Evolutionary conservation across 2,329 filamentous ascomycete genomes (phyloP).

Genomic region (Aspergillus felis): DNA sequence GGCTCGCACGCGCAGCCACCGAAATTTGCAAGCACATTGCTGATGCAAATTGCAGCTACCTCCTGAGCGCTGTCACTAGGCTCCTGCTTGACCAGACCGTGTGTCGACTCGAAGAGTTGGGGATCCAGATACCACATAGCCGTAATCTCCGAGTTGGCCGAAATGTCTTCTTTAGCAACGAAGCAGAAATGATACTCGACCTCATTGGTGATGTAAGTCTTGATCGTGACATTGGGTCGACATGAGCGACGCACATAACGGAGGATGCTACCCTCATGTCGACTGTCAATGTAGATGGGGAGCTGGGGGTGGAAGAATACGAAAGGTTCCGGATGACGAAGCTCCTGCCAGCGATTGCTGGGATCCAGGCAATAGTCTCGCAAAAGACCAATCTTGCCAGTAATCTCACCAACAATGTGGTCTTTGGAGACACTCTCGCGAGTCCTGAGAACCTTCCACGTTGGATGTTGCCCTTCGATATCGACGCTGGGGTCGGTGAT

Average conservation of each 20-base stretch:
- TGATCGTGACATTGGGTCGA: constrained; percentile 80
- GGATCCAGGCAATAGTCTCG: constrained; percentile 66
- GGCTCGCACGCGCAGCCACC: constrained; percentile 47
- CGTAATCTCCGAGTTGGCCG: constrained; percentile 49
- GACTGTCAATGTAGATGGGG: constrained; percentile 88
- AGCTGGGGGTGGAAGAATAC: constrained; percentile 85
- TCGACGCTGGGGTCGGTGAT: constrained; percentile 48
- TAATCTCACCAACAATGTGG: constrained; percentile 67
- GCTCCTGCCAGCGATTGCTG: constrained; percentile 64
- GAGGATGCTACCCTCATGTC: constrained; percentile 77
- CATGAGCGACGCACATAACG: constrained; percentile 93
- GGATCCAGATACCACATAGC: constrained; percentile 47
- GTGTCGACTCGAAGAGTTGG: constrained; percentile 34
- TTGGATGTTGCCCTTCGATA: constrained; percentile 56
- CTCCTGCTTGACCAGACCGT: constrained; percentile 41
- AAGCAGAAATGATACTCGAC: constrained; percentile 91
- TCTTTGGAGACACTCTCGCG: constrained; percentile 49
- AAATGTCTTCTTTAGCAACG: constrained; percentile 73
- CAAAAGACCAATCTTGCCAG: constrained; percentile 70
- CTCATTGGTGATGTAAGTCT: constrained; percentile 74
- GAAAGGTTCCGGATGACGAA: constrained; percentile 60
- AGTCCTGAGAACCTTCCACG: constrained; percentile 61
- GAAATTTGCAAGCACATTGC: constrained; percentile 47
- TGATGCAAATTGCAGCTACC: constrained; percentile 42
- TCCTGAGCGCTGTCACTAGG: constrained; percentile 38